Base-by-base conservation (phyloP, 352 stramenopile genomes). In the Phytopythium oedochilum region DNA sequence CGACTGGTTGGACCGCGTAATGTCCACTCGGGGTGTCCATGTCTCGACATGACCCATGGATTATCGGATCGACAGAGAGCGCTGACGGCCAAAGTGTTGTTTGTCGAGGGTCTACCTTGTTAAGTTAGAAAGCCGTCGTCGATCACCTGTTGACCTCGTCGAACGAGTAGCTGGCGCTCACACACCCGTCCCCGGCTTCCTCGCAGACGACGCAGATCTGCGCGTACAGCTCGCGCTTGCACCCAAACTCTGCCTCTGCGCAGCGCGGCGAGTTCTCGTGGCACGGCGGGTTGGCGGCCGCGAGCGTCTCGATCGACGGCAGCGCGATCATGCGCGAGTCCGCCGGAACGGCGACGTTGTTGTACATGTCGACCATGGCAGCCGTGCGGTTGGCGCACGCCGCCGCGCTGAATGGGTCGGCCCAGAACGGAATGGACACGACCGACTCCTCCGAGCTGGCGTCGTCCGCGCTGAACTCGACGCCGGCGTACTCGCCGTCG, bases 181-280 rank as follows among this genome's bases (percentile, higher is more conserved):
- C 53, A 23, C 71, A 81, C 0, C 59, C 70, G 12, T 46, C 26
- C 9, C 34, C 56, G 26, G 46, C 22, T 11, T 52, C 26, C 8
- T 45, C 26, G 25, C 76, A 87, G 29, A 64, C 55, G 18, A 56
- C 60, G 55, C 78, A 89, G n/a, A 89, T 66, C 45, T 89, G 78
- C 4, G 66, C 55, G 40, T 71, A 86, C 14, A 73, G 50, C 17
- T 71, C 53, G 15, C 78, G 75, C 38, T 81, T 78, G 74, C 75
- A 89, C 8, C 75, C 77, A 17, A 59, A 66, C 8, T 54, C 15
- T 15, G 68, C 57, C 0, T 45, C 34, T 0, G 61, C 63, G 25
- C 76, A 87, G 8, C 52, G 38, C 39, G 69, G 62, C 20, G 65
- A 63, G 59, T 88, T 89, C 17, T 59, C 26, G 43, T 78, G 85